Evolutionary conservation across 148 eudicot genomes (phyloP).

Genomic region (Chenopodium berlandieri): DNA sequence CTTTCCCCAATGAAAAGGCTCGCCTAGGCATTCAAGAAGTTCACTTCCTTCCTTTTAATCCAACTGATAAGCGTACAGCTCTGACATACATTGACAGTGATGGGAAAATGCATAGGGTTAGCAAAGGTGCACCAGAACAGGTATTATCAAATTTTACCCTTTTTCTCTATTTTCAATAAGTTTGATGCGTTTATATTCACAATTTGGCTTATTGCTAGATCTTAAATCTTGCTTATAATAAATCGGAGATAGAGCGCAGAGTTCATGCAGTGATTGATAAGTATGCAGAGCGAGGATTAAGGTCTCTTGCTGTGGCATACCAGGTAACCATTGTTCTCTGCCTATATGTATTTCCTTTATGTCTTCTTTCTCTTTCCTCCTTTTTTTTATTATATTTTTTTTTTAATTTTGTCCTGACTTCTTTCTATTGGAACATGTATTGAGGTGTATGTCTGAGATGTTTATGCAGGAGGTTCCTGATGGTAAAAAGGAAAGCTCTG

Average conservation of each 20-base stretch:
- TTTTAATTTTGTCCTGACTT: too few species aligned
- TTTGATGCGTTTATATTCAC: neutral
- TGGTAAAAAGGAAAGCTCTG: conserved; percentile 42
- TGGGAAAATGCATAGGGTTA: conserved; percentile 50
- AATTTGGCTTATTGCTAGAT: conserved; percentile 25
- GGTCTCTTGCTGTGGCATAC: conserved; percentile 60
- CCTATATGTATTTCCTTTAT: neutral
- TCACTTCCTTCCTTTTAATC: conserved; percentile 62
- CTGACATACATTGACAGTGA: conserved; percentile 48
- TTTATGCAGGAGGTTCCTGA: conserved; percentile 51
- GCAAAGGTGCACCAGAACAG: conserved; percentile 60
- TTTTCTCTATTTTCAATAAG: neutral
- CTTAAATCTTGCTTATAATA: conserved; percentile 49
- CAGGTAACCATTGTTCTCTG: conserved; percentile 32
- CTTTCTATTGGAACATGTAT: neutral
- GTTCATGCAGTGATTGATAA: conserved; percentile 54
- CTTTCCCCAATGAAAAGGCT: conserved; percentile 35
- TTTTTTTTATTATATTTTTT: neutral
- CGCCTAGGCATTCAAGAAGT: conserved; percentile 53
- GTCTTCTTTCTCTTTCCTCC: neutral
- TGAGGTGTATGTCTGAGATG: conserved; percentile 2
- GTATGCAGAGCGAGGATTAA: conserved; percentile 54
- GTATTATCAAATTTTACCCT: conserved; percentile 9
- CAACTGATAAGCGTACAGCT: conserved; percentile 57
- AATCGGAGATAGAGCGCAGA: conserved; percentile 45